phyloP scores from a whole-genome alignment of 768 basidiomycete genomes.

The Psilocybe subaeruginosa region DNA sequence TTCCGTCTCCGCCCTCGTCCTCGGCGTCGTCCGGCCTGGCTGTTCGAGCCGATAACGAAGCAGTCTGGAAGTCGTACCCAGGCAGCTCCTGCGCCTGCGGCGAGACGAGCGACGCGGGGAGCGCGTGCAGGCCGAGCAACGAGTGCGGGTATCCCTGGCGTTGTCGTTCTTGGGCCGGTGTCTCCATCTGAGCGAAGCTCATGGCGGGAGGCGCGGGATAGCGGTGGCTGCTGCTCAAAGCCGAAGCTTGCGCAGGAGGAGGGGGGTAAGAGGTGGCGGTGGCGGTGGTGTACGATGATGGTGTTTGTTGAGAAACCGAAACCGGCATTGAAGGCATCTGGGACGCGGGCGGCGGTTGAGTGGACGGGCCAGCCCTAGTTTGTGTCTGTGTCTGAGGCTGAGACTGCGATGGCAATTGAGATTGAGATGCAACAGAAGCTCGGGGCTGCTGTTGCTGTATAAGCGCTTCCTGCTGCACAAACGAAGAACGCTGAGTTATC shows the following conservation, averaged over 20 bases:
- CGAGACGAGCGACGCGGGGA: constrained; percentile 18
- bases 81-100: constrained; percentile 17
- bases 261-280: too few relatives aligned
- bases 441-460: neutral
- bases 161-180: neutral
- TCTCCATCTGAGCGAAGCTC: too few relatives aligned
- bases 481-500: neutral
- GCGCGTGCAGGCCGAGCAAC: constrained; percentile 21
- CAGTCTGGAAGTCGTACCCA: neutral
- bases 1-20: neutral
- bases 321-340: neutral
- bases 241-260: too few relatives aligned
- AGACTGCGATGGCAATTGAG: neutral
- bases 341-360: neutral
- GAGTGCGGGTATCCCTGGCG: constrained; percentile 23
- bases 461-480: neutral
- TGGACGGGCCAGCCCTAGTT: neutral
- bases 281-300: too few relatives aligned
- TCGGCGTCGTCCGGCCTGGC: too few relatives aligned
- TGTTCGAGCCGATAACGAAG: neutral
- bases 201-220: too few relatives aligned
- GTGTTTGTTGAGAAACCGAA: neutral
- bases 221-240: too few relatives aligned
- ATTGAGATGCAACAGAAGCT: neutral
- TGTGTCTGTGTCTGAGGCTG: neutral